These are phyloP conservation scores for Aspergillus sp. DNA, from an alignment of 2,329 filamentous ascomycete genomes.

Conservation along the genomic window DNA sequence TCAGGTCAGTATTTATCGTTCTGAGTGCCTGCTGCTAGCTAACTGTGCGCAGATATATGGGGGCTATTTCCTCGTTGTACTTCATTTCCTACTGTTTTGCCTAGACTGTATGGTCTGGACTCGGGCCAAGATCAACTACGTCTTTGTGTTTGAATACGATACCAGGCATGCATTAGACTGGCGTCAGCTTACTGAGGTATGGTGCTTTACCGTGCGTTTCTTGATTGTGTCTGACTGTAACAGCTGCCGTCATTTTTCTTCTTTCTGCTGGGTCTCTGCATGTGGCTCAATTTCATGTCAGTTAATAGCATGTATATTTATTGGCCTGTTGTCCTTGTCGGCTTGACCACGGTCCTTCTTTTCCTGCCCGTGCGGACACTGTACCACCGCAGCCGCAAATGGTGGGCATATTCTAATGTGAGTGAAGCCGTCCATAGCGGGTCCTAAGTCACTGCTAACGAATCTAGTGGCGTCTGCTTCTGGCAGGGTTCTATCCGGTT, in stretches of 20 bases:
- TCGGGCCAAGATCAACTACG: constrained; percentile 85
- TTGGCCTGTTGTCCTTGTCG: constrained; percentile 80
- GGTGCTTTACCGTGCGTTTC: constrained; percentile 12
- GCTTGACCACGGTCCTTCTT: constrained; percentile 66
- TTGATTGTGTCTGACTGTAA: constrained; percentile 17
- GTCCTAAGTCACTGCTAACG: constrained; percentile 17
- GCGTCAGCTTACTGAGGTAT: constrained; percentile 76
- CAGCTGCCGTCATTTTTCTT: constrained; percentile 81
- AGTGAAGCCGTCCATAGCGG: constrained; percentile 38
- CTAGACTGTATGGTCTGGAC: constrained; percentile 83
- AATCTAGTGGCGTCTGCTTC: constrained; percentile 74
- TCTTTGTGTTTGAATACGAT: constrained; percentile 96
- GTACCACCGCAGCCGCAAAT: constrained; percentile 74
- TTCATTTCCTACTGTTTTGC: constrained; percentile 81
- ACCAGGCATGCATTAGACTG: constrained; percentile 83
- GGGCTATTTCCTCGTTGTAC: constrained; percentile 83
- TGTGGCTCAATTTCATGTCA: constrained; percentile 89
- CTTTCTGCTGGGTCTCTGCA: constrained; percentile 71
- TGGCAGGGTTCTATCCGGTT: constrained; percentile 86
- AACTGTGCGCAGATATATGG: constrained; percentile 70
- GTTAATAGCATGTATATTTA: constrained; percentile 73
- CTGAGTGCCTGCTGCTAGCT: constrained; percentile 13
- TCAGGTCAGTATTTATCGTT: constrained; percentile 50
- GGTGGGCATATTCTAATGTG: constrained; percentile 88
- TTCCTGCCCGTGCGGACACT: constrained; percentile 75